Evolutionary conservation across 805 yeast species (phyloP), one percentile per base, ranked within the genome.

Genomic region (Isabelozyma pseudorhagii): DNA sequence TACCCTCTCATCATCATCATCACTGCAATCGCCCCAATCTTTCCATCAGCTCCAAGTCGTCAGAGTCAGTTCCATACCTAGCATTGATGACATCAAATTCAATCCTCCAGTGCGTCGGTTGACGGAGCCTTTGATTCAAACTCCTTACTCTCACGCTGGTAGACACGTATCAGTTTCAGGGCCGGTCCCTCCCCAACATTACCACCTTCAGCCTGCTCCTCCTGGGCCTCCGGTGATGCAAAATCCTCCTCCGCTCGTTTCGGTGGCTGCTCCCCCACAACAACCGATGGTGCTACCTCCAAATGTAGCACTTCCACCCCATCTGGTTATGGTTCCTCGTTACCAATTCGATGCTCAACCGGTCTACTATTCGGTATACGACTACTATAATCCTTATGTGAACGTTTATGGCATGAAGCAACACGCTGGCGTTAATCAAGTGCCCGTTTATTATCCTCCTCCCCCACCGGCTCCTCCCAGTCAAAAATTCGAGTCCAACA

Each of bases 401-500:
- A 31, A 31, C 36, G n/a, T 31, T 9, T 41, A 41, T n/a, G 44
- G 44, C 11, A 41, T 41, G 44, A 15, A 41, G 10, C 50, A 43
- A 29, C 36, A 31, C 45, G 45, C 45, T 13, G 45, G 45, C 45
- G 45, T 42, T 21, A 21, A 21, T 6, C 25, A 21, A 21, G 25
- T 21, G 8, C 25, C 27, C 3, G 38, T 28, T n/a, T 28, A 14
- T n/a, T 28, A 28, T 28, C 38, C 15, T 8, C 38, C 18, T 15
- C 45, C 45, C 2, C 28, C 38, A 15, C 13, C 45, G 15, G 44
- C 8, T 8, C 38, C 27, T 8, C 46, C 29, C 2, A 13, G 21
- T 15, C 13, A 39, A 15, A 29, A 21, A 11, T 51, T 49, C 31
- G 67, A 61, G 41, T 64, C 65, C 31, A 67, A 66, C 49, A 63